Evolutionary conservation across 805 yeast species (phyloP).

Genomic region (Kazachstania kunashirensis): DNA sequence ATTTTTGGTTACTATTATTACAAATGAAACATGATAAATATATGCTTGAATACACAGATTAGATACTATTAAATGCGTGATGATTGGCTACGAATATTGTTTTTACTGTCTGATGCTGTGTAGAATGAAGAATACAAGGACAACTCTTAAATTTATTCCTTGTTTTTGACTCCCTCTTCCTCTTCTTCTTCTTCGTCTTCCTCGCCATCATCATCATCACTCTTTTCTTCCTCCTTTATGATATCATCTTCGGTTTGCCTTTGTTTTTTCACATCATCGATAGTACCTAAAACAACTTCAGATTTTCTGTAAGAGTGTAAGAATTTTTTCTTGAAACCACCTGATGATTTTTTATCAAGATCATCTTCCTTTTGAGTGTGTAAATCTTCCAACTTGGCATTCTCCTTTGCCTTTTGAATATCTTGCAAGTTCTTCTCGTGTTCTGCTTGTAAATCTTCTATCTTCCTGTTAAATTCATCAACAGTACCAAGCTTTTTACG

Average conservation of each 20-base stretch:
- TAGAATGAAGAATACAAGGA: no score
- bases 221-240: constrained; percentile 5
- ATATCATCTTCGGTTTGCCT: constrained; percentile 25
- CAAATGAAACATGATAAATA: no score
- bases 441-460: constrained; percentile 45
- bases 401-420: constrained; percentile 53
- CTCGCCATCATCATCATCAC: not conserved
- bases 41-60: no score
- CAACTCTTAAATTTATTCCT: no score
- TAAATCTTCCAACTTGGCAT: constrained; percentile 66
- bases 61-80: no score
- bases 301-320: constrained; percentile 43
- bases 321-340: constrained; percentile 36
- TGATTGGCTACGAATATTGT: no score
- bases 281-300: constrained; percentile 61
- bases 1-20: no score
- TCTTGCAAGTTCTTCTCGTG: constrained; percentile 60
- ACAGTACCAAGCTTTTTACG: constrained; percentile 44
- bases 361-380: constrained; percentile 37
- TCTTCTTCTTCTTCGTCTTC: constrained; percentile 3
- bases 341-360: constrained; percentile 38
- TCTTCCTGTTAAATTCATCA: constrained; percentile 55
- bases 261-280: constrained; percentile 32
- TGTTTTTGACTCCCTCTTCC: not conserved
- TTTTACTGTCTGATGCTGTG: no score